Conservation (phyloP, 2,329 filamentous ascomycete genomes). For the Pseudodiploospora longispora region DNA sequence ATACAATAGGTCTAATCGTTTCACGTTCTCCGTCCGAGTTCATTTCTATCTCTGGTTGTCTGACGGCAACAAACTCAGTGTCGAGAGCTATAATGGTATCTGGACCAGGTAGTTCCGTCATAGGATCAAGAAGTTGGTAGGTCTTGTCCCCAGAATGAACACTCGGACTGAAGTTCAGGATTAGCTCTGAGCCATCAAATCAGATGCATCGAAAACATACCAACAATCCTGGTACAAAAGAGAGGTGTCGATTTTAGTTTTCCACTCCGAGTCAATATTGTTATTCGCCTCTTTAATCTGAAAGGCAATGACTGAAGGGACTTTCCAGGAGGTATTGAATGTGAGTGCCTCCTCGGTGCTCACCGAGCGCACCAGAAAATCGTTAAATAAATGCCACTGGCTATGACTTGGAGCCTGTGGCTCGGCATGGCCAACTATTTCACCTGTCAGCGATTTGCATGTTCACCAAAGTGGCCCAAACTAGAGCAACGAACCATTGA, state of each 20-base stretch:
- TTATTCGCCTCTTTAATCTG: slow-evolving; percentile 78
- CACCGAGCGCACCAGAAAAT: slow-evolving; percentile 82
- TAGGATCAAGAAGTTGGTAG: slow-evolving; percentile 49
- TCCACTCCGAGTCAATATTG: slow-evolving; percentile 79
- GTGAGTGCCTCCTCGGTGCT: slow-evolving; percentile 75
- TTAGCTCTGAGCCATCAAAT: too few relatives aligned
- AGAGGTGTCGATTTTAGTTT: slow-evolving; percentile 71
- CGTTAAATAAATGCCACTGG: slow-evolving; percentile 95
- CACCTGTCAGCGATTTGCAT: slow-evolving; percentile 1
- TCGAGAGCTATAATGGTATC: slow-evolving; percentile 81
- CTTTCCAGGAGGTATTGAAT: slow-evolving; percentile 89
- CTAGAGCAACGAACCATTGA: slow-evolving; percentile 56
- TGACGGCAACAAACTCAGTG: slow-evolving; percentile 90
- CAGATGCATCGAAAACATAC: slow-evolving; percentile 25
- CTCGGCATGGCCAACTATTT: slow-evolving; percentile 57
- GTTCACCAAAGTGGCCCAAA: background rate
- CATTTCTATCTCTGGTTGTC: slow-evolving; percentile 91
- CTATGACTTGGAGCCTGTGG: slow-evolving; percentile 50
- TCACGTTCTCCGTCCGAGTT: slow-evolving; percentile 89
- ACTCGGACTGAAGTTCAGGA: background rate
- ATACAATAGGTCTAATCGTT: slow-evolving; percentile 83
- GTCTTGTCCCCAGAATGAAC: slow-evolving; percentile 36
- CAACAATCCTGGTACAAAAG: slow-evolving; percentile 68
- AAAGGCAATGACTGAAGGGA: slow-evolving; percentile 79
- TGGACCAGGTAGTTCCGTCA: slow-evolving; percentile 58